phyloP scores from a whole-genome alignment of 2,329 filamentous ascomycete species.

The Cryphonectria naterciae region DNA sequence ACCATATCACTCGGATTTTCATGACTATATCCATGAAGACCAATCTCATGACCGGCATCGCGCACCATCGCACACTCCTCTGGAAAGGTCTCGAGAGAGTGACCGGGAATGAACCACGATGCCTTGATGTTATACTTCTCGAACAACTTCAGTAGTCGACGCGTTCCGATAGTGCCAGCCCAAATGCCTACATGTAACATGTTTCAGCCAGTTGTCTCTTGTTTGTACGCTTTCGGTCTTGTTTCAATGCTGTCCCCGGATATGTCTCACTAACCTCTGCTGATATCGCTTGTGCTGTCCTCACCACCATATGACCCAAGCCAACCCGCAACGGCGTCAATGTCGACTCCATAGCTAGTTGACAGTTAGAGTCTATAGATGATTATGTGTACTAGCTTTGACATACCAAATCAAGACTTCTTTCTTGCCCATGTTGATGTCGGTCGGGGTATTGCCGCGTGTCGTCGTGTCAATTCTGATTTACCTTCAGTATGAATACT shows the following conservation, averaged over 20 bases:
- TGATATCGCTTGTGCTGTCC: conserved; percentile 73
- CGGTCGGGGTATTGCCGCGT: not conserved
- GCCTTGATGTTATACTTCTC: conserved; percentile 74
- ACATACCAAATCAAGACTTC: conserved; percentile 34
- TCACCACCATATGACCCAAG: conserved; percentile 75
- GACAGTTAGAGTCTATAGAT: not conserved
- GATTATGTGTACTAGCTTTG: not conserved
- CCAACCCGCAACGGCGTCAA: conserved; percentile 79
- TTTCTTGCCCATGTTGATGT: conserved; percentile 33
- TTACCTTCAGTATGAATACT: too few species aligned
- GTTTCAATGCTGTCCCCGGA: not conserved
- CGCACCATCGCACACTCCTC: conserved; percentile 49
- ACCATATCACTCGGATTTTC: conserved; percentile 53
- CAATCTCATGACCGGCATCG: conserved; percentile 53
- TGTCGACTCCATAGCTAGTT: conserved; percentile 68
- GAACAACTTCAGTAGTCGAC: conserved; percentile 71
- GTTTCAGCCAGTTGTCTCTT: not conserved
- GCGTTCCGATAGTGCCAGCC: conserved; percentile 68
- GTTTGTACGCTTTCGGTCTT: conserved; percentile 36
- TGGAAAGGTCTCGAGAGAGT: conserved; percentile 54
- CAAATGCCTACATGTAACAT: conserved; percentile 51
- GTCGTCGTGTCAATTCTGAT: too few species aligned
- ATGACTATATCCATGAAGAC: conserved; percentile 44
- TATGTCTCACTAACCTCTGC: conserved; percentile 54
- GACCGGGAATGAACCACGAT: conserved; percentile 56